These are phyloP conservation scores for Canna indica DNA, from an alignment of 176 grass and related monocot species.

Conservation along the genomic window DNA sequence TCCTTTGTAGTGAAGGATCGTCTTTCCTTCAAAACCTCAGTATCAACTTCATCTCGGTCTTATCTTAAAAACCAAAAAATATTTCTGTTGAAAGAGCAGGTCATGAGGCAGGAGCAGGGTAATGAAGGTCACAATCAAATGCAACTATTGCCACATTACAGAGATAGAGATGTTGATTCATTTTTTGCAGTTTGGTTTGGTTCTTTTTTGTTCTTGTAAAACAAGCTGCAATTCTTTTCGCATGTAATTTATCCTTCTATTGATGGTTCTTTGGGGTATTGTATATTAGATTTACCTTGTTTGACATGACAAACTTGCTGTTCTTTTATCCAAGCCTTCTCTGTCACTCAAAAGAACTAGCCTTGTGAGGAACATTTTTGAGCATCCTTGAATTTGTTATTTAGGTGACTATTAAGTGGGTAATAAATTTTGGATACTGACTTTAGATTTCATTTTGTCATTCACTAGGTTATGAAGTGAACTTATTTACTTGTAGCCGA, in stretches of 20 bases:
- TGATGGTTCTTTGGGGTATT: neutral
- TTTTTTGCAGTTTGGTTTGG: conserved; percentile 3
- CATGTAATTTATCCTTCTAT: neutral
- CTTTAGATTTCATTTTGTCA: too few species aligned
- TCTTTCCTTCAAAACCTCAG: conserved; percentile 39
- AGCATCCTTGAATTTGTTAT: too few species aligned
- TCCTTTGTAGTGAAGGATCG: conserved; percentile 44
- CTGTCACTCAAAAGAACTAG: too few species aligned
- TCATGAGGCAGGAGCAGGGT: neutral
- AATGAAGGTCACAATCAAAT: neutral
- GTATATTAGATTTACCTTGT: neutral
- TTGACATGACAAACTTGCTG: neutral
- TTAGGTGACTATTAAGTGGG: too few species aligned
- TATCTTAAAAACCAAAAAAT: conserved; percentile 36
- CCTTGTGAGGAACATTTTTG: too few species aligned
- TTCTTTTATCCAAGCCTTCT: neutral
- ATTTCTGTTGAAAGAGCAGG: neutral
- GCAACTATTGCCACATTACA: neutral
- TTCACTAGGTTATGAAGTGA: too few species aligned
- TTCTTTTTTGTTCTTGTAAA: conserved; percentile 10
- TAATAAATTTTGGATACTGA: too few species aligned
- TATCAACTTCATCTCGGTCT: conserved; percentile 27
- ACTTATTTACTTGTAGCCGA: too few species aligned
- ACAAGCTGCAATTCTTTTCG: conserved; percentile 1
- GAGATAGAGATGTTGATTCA: neutral